Conservation (phyloP, 2,329 filamentous ascomycete species). For the Drechmeria coniospora region DNA sequence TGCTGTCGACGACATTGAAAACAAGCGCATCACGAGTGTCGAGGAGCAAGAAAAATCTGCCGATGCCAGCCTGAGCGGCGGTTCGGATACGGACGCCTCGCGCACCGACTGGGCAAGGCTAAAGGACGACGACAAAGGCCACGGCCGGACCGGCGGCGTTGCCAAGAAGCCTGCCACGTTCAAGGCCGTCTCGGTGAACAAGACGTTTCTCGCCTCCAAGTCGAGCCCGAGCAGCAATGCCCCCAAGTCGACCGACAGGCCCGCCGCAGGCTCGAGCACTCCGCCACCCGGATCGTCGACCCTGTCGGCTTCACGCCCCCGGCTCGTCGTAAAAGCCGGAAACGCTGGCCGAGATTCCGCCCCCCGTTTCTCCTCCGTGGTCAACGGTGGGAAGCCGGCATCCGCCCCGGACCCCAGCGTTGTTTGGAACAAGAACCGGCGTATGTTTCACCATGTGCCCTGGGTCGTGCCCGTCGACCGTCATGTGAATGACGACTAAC, state of each 20-base stretch:
- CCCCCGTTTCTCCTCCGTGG: conserved; percentile 22
- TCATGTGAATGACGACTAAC: conserved; percentile 9
- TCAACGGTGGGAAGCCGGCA: conserved; percentile 43
- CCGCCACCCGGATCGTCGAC: conserved; percentile 29
- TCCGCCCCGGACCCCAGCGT: conserved; percentile 54
- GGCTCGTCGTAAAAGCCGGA: conserved; percentile 62
- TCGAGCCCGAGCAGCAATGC: conserved; percentile 26
- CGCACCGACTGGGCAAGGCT: conserved; percentile 38
- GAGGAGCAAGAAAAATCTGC: conserved; percentile 46
- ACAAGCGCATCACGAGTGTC: conserved; percentile 40
- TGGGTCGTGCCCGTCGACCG: neutral
- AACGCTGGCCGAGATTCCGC: conserved; percentile 39
- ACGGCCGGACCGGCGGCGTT: conserved; percentile 41
- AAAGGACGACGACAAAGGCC: conserved; percentile 41
- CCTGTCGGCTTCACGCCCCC: conserved; percentile 44
- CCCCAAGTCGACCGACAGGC: conserved; percentile 36
- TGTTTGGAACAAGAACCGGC: conserved; percentile 83
- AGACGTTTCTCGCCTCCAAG: conserved; percentile 68
- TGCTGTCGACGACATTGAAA: conserved; percentile 34
- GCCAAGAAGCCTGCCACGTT: conserved; percentile 65
- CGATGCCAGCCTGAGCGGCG: conserved; percentile 55
- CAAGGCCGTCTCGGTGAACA: conserved; percentile 76
- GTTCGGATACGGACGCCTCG: conserved; percentile 62
- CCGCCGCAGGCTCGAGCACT: conserved; percentile 28
- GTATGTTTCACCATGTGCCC: conserved; percentile 45